Conservation (phyloP, 2,329 filamentous ascomycete species). For the Grosmannia serpens region DNA sequence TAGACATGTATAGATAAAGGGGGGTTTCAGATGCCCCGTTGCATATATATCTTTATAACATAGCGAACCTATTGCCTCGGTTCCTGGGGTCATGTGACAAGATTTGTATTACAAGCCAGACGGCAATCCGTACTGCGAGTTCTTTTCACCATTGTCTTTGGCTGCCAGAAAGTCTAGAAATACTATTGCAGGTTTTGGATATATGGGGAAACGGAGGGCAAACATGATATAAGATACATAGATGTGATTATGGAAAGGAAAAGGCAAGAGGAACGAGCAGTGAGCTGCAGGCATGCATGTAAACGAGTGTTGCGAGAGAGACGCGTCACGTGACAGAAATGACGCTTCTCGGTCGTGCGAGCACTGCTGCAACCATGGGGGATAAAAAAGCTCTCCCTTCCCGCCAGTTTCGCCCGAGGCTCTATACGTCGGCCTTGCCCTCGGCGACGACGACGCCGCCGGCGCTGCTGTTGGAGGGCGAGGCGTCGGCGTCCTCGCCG, state of each 20-base stretch:
- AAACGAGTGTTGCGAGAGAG: background rate
- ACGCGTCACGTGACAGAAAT: background rate
- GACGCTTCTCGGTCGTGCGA: too few species aligned
- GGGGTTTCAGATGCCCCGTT: too few species aligned
- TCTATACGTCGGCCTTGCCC: constrained; percentile 5
- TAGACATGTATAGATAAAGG: too few species aligned
- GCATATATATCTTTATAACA: too few species aligned
- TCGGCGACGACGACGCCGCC: constrained; percentile 3
- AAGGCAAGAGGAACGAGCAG: background rate
- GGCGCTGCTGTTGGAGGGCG: constrained; percentile 2
- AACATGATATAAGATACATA: background rate
- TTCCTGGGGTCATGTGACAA: too few species aligned
- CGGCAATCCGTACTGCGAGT: too few species aligned
- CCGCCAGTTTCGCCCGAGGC: too few species aligned
- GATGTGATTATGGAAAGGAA: background rate
- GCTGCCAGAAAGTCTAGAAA: background rate
- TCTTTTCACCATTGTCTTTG: too few species aligned
- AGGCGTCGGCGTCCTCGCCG: constrained; percentile 15
- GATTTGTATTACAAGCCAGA: too few species aligned
- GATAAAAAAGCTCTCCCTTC: too few species aligned
- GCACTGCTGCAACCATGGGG: too few species aligned
- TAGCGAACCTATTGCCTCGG: too few species aligned
- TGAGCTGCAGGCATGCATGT: background rate
- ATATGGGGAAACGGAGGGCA: background rate
- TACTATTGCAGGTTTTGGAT: background rate